Evolutionary conservation across 2,329 filamentous ascomycete genomes (phyloP), one percentile per base, ranked within the genome.

Genomic region (Dactylellina sp.): DNA sequence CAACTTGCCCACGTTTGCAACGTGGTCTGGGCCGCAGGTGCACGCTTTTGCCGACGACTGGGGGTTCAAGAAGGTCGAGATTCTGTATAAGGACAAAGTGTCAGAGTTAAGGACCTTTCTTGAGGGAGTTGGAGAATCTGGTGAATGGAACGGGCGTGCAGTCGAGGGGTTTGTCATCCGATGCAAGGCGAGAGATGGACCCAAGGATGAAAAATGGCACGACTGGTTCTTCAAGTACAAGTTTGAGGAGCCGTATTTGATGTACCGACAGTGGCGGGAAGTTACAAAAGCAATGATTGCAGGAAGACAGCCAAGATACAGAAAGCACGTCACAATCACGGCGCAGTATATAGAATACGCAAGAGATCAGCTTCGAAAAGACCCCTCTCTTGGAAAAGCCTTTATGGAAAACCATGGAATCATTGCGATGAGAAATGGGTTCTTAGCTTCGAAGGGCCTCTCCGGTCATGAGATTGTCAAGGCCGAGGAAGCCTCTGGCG

Each of bases 151-250:
- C 75, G 94, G 93, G 7, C 90, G 93, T 61, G 94, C 98, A 77
- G 94, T 97, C 0, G 95, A 99, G 82, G 95, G 95, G 2, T 99
- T 99, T 78, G 95, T 99, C 66, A 90, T 99, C 77, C 89, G 95
- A 64, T 98, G 95, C 86, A 91, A 88, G 83, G 88, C 84, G 84
- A 84, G 80, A 60, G 79, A 82, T 52, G 77, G 75, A n/a, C 83
- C 85, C 14, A 79, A 82, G n/a, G 81, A 88, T 25, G 83, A 84
- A 0, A 82, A 81, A 0, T 95, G 89, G 80, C 83, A 87, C n/a
- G 93, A 99, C 81, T 99, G 95, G 95, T 99, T 99, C 82, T 99
- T 99, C 89, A 99, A 99, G 82, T 99, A 93, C 87, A 99, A 99
- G 83, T 99, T 99, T 74, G 95, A 99, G 80, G 95, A 99, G 82